A percentile compares a stretch with the other conserved stretches of the same genome.
Conservation (phyloP, 495 filamentous ascomycete genomes). For the Clavariopsis aquatica region DNA sequence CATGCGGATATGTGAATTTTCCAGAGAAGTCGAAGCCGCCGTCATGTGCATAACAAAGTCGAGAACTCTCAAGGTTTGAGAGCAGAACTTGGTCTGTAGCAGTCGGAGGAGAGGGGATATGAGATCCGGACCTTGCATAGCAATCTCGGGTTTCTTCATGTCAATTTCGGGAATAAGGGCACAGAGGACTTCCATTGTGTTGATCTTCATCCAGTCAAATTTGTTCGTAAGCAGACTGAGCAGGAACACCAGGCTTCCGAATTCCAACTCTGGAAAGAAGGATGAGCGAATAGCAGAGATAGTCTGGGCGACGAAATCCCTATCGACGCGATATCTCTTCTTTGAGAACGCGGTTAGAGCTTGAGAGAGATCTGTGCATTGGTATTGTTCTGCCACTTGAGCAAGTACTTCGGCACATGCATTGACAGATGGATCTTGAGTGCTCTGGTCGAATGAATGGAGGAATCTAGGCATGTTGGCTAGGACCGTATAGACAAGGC, state of each 20-base stretch:
- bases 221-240: constrained; percentile 90
- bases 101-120: constrained; percentile 91
- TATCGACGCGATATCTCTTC: constrained; percentile 65
- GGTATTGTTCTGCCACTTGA: constrained; percentile 70
- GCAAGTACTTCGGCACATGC: constrained; percentile 69
- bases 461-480: constrained; percentile 91
- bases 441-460: constrained; percentile 68
- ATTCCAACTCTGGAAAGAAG: constrained; percentile 83
- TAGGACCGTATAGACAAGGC: constrained; percentile 78
- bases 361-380: constrained; percentile 55
- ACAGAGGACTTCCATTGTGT: constrained; percentile 86
- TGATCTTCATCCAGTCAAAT: constrained; percentile 82
- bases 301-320: constrained; percentile 76
- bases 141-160: constrained; percentile 88
- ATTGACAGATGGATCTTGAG: constrained; percentile 56
- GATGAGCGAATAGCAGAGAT: constrained; percentile 73
- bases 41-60: constrained; percentile 95
- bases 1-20: constrained; percentile 92
- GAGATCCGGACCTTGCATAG: constrained; percentile 87
- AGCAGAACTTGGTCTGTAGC: constrained; percentile 89
- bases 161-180: constrained; percentile 87
- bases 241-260: constrained; percentile 80
- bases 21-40: constrained; percentile 72
- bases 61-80: constrained; percentile 84
- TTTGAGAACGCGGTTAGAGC: constrained; percentile 71